These are phyloP conservation scores for Kluyveromyces siamensis DNA, from an alignment of 805 yeast species.

Conservation along the genomic window DNA sequence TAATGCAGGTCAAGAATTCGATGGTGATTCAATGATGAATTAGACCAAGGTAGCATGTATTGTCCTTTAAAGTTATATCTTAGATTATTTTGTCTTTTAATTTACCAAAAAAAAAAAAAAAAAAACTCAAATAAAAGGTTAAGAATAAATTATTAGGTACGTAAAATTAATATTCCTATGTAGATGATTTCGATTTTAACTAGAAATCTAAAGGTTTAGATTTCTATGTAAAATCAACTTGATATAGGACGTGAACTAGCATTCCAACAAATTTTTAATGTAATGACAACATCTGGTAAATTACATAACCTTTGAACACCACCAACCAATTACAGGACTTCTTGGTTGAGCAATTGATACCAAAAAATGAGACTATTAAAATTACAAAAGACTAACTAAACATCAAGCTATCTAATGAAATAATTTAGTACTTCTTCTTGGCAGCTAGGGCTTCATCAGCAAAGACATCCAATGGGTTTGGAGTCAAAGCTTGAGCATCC, in stretches of 20 bases:
- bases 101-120: slow-evolving; percentile 6
- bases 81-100: not conserved
- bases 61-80: slow-evolving; percentile 4
- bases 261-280: too few relatives aligned
- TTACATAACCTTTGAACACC: too few relatives aligned
- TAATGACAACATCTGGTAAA: not conserved
- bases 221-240: too few relatives aligned
- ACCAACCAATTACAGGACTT: too few relatives aligned
- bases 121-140: slow-evolving; percentile 5
- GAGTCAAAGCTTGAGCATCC: slow-evolving; percentile 73
- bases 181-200: not conserved
- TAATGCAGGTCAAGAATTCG: slow-evolving; percentile 55
- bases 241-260: too few relatives aligned
- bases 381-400: not conserved
- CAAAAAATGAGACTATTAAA: not conserved
- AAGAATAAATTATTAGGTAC: slow-evolving; percentile 1
- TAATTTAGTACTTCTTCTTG: slow-evolving; percentile 65
- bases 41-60: slow-evolving; percentile 4
- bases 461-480: slow-evolving; percentile 93
- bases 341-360: too few relatives aligned
- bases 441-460: slow-evolving; percentile 71
- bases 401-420: not conserved
- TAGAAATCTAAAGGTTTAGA: not conserved
- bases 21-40: slow-evolving; percentile 21
- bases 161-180: not conserved